Evolutionary conservation across 768 basidiomycete genomes (phyloP).

Genomic region (Coprinellus aureogranulatus): DNA sequence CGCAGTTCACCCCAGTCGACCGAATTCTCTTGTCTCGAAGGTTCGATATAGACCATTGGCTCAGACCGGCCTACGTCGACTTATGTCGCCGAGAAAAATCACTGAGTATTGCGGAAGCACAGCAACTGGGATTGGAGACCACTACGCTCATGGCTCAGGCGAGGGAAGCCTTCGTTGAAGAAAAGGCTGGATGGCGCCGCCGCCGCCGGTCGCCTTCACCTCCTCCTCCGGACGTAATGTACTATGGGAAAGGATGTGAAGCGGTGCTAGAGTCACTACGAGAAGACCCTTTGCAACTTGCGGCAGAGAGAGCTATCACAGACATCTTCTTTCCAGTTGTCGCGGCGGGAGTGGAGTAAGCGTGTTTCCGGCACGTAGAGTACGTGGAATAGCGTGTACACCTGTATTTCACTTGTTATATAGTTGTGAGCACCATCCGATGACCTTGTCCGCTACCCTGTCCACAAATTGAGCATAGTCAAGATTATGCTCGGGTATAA

Average conservation of each 20-base stretch:
- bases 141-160: background rate
- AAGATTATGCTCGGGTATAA: slow-evolving; percentile 47
- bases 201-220: no score
- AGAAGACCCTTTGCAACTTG: no score
- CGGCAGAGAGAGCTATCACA: background rate
- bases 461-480: slow-evolving; percentile 51
- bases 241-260: no score
- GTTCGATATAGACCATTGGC: slow-evolving; percentile 38
- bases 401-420: no score
- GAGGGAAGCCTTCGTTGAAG: slow-evolving; percentile 1
- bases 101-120: slow-evolving; percentile 28
- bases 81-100: slow-evolving; percentile 33
- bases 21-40: slow-evolving; percentile 37
- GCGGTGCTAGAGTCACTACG: no score
- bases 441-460: slow-evolving; percentile 38
- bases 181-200: no score
- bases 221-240: no score
- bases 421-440: slow-evolving; percentile 39
- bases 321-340: background rate
- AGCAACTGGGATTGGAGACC: slow-evolving; percentile 24
- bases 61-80: slow-evolving; percentile 33
- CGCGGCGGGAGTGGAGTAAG: no score
- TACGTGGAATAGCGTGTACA: no score
- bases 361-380: no score
- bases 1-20: slow-evolving; percentile 22